These are phyloP conservation scores for Candida piceae DNA, from an alignment of 805 yeast genomes.

Conservation along the genomic window DNA sequence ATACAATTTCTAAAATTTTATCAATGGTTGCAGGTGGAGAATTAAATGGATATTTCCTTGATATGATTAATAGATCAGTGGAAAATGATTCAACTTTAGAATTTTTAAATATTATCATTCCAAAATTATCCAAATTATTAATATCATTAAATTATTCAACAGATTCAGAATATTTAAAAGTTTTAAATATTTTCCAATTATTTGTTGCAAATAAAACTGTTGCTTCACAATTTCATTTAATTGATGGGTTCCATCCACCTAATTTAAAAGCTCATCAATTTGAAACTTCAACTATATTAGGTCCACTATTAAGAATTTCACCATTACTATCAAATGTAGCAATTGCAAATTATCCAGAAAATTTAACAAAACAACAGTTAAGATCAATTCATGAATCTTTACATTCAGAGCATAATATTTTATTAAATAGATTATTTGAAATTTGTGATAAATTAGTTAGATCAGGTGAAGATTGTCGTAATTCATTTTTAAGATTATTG, in stretches of 20 bases:
- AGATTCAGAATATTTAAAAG: slow-evolving; percentile 43
- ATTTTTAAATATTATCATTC: slow-evolving; percentile 49
- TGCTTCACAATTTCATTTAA: slow-evolving; percentile 53
- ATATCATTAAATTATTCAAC: slow-evolving; percentile 41
- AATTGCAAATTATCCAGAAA: slow-evolving; percentile 37
- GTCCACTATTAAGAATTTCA: slow-evolving; percentile 71
- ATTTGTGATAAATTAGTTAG: slow-evolving; percentile 73
- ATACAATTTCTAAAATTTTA: slow-evolving; percentile 23
- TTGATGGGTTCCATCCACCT: slow-evolving; percentile 48
- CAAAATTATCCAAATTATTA: slow-evolving; percentile 35
- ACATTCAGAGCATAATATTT: slow-evolving; percentile 57
- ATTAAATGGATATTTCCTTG: slow-evolving; percentile 45
- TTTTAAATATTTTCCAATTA: slow-evolving; percentile 51
- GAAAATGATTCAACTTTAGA: slow-evolving; percentile 66
- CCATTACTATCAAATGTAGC: slow-evolving; percentile 59
- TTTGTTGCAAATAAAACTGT: slow-evolving; percentile 57
- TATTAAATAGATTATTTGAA: slow-evolving; percentile 59
- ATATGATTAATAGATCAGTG: slow-evolving; percentile 51
- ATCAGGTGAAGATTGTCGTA: slow-evolving; percentile 62
- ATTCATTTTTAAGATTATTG: slow-evolving; percentile 60
- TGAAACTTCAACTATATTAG: slow-evolving; percentile 64
- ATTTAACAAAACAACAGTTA: slow-evolving; percentile 37
- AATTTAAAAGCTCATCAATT: slow-evolving; percentile 45
- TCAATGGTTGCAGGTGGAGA: slow-evolving; percentile 20
- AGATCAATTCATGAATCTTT: slow-evolving; percentile 51